Conservation (phyloP, 345 rosid species). For the Kernera saxatilis region DNA sequence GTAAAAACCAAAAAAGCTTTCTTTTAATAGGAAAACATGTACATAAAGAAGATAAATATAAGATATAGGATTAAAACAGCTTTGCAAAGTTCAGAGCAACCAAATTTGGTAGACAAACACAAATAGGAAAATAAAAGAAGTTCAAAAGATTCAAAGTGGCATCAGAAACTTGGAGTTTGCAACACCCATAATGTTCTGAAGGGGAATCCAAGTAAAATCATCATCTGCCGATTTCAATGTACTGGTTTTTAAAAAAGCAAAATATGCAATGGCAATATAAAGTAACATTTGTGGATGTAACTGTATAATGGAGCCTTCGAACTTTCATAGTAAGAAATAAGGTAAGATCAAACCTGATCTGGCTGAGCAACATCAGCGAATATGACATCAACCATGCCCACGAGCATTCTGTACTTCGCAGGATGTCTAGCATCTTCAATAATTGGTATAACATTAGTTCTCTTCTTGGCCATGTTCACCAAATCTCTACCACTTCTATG, state of each 20-base stretch:
- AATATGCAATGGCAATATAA: not conserved
- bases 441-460: conserved; percentile 87
- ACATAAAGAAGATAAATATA: not conserved
- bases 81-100: not conserved
- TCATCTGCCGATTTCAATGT: conserved; percentile 17
- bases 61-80: not conserved
- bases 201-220: conserved; percentile 29
- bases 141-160: conserved; percentile 19
- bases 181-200: conserved; percentile 41
- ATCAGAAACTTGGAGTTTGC: conserved; percentile 59
- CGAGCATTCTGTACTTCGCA: conserved; percentile 89
- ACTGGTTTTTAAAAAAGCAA: not conserved
- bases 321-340: not conserved
- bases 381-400: conserved; percentile 97
- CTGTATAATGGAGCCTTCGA: not conserved
- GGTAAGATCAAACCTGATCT: conserved; percentile 61
- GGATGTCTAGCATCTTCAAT: conserved; percentile 99
- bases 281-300: not conserved
- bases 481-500: conserved; percentile 95
- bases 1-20: not conserved
- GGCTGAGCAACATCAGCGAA: conserved; percentile 99
- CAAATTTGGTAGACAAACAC: not conserved
- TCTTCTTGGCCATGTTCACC: conserved; percentile 96
- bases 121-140: not conserved
- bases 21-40: not conserved